Conservation (phyloP, 495 filamentous ascomycete genomes). For the Tuber borchii region DNA sequence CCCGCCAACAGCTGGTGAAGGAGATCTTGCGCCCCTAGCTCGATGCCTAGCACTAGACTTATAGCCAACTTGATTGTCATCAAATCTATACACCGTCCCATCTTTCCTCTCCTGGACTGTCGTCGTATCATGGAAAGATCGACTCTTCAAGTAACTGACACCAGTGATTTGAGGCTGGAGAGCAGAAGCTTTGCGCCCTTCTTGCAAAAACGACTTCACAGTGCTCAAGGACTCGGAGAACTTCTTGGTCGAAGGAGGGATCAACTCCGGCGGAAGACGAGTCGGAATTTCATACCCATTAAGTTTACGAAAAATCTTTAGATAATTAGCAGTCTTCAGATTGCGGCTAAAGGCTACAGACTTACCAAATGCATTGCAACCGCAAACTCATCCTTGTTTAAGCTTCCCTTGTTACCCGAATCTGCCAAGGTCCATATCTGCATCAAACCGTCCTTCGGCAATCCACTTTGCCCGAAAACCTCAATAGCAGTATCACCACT, state of each 20-base stretch:
- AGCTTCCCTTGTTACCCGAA: conserved; percentile 80
- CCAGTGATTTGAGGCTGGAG: conserved; percentile 93
- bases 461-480: conserved; percentile 91
- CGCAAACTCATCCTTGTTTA: conserved; percentile 97
- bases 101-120: conserved; percentile 67
- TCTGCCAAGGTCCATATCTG: conserved; percentile 93
- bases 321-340: conserved; percentile 14
- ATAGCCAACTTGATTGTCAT: conserved; percentile 84
- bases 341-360: neutral
- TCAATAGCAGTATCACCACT: conserved; percentile 91
- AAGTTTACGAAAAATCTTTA: conserved; percentile 78
- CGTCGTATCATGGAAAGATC: conserved; percentile 68
- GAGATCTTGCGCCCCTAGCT: conserved; percentile 66
- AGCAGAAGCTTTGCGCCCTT: conserved; percentile 83
- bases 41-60: conserved; percentile 88
- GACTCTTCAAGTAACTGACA: conserved; percentile 91
- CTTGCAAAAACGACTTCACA: conserved; percentile 83
- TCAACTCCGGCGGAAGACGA: conserved; percentile 83
- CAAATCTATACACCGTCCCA: conserved; percentile 93
- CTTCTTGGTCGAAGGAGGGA: conserved; percentile 93
- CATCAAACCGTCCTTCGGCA: conserved; percentile 84
- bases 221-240: conserved; percentile 85
- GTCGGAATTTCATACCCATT: conserved; percentile 94
- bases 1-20: conserved; percentile 54
- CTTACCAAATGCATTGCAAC: conserved; percentile 85